Conservation (phyloP, 2,329 filamentous ascomycete genomes). For the Phoma sp. region DNA sequence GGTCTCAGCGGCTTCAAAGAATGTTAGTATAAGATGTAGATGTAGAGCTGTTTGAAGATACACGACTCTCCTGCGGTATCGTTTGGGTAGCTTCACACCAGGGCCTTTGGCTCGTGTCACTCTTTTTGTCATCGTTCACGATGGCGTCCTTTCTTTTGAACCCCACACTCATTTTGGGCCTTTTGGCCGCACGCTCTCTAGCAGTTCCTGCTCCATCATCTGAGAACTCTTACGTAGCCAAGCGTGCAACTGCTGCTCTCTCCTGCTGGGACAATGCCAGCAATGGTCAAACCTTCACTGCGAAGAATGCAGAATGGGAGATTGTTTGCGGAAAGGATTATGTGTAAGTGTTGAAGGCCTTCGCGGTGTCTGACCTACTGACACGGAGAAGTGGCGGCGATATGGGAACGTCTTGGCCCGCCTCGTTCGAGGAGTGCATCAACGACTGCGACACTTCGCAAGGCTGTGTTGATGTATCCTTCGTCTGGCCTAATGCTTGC, state of each 20-base stretch:
- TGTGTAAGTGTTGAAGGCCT: constrained; percentile 1
- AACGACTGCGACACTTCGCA: constrained; percentile 7
- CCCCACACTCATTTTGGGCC: constrained; percentile 16
- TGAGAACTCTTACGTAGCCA: constrained; percentile 11
- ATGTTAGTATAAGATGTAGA: constrained; percentile 3
- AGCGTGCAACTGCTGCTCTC: constrained; percentile 11
- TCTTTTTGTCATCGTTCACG: constrained; percentile 10
- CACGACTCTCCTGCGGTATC: not conserved
- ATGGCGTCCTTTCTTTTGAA: constrained; percentile 18
- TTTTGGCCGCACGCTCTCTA: constrained; percentile 9
- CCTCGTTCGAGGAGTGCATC: constrained; percentile 16
- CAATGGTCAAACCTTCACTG: constrained; percentile 8
- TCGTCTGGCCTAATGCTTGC: constrained; percentile 12
- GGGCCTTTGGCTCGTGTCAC: constrained; percentile 14
- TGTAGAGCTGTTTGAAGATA: not conserved
- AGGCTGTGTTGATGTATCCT: constrained; percentile 12
- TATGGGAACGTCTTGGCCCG: constrained; percentile 7
- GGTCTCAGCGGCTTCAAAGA: not conserved
- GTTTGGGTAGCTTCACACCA: not conserved
- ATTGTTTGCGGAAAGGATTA: constrained; percentile 15
- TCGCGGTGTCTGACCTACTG: not conserved
- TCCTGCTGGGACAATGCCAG: constrained; percentile 16
- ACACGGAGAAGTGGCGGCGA: constrained; percentile 4
- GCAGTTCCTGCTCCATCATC: constrained; percentile 7
- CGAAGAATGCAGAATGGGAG: constrained; percentile 14